Evolutionary conservation across 495 filamentous ascomycete genomes (phyloP), one percentile per base, ranked within the genome.

Genomic region (Podospora conica): DNA sequence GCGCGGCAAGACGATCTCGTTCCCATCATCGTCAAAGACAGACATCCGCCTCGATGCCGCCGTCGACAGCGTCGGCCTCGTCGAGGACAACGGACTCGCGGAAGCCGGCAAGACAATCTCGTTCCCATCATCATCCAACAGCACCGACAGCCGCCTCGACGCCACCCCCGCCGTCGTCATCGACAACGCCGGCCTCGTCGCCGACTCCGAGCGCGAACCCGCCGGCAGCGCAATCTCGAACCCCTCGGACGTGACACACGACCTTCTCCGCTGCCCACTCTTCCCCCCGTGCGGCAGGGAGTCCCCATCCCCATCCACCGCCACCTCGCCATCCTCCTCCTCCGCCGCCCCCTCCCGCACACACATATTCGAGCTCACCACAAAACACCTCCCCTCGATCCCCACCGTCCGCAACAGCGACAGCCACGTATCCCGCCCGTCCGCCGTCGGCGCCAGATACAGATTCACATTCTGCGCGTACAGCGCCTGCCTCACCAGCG

Each of bases 391-490:
- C 9, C 92, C 90, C 73, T 98, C 94, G 55, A 84, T 81, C 1
- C 86, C 94, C 18, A 91, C 81, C 0, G 95, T 96, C 20, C 88
- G 84, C 86, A 97, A 88, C 0, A 96, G 83, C 1, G 89, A 79
- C 15, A 91, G 76, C 94, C 94, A 98, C 1, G 91, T 88, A 70
- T 94, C 89, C 53, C 93, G 84, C 22, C 81, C 85, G 76, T 98
- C 94, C 9, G 94, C 94, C 2, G 93, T 97, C 0, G 94, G 94
- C 0, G 94, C 93, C 18, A 97, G 86, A 71, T 96, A 98, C 22
- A 98, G 80, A 72, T 94, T 96, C 64, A 97, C 89, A 72, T 96
- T 96, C 76, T 97, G 94, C 2, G 86, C 83, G 71, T 98, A 98
- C 20, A 98, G 82, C 22, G 87, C 69, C 59, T 83, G 81, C 4